These are phyloP conservation scores for Beta lomatogona DNA, from an alignment of 179 eudicot species.

Conservation along the genomic window DNA sequence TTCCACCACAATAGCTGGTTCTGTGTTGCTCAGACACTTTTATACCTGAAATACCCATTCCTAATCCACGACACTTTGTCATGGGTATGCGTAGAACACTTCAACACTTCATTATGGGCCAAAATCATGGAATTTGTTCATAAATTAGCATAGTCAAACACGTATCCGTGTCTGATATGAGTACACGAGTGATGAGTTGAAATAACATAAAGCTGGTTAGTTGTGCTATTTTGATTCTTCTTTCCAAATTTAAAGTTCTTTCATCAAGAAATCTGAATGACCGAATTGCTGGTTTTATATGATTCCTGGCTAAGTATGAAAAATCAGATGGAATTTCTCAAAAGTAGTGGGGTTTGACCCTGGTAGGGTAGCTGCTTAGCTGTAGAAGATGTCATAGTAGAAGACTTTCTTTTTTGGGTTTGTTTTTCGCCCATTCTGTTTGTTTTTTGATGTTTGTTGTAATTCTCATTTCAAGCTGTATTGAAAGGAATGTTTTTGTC, in stretches of 20 bases:
- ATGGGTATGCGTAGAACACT: no score
- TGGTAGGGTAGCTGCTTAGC: not conserved
- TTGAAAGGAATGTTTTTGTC: conserved; percentile 25
- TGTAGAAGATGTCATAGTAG: conserved; percentile 6
- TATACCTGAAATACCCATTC: no score
- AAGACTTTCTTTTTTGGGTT: not conserved
- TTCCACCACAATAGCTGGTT: conserved; percentile 14
- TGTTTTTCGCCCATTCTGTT: conserved; percentile 7
- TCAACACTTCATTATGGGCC: no score
- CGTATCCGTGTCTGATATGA: no score
- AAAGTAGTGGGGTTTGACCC: not conserved
- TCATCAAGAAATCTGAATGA: not conserved
- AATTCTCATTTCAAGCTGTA: conserved; percentile 35
- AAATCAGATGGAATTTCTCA: not conserved
- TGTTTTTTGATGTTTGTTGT: conserved; percentile 24
- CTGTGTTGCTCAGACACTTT: no score
- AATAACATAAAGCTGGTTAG: not conserved
- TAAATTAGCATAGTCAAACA: no score
- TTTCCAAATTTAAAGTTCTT: not conserved
- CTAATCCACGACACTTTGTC: no score
- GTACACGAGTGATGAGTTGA: no score
- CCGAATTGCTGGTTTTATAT: not conserved
- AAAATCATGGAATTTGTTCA: no score
- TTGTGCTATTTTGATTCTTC: not conserved
- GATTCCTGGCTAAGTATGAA: not conserved